Evolutionary conservation across 1,284 basidiomycete genomes (phyloP).

Genomic region (Fomitopsis pinicola): DNA sequence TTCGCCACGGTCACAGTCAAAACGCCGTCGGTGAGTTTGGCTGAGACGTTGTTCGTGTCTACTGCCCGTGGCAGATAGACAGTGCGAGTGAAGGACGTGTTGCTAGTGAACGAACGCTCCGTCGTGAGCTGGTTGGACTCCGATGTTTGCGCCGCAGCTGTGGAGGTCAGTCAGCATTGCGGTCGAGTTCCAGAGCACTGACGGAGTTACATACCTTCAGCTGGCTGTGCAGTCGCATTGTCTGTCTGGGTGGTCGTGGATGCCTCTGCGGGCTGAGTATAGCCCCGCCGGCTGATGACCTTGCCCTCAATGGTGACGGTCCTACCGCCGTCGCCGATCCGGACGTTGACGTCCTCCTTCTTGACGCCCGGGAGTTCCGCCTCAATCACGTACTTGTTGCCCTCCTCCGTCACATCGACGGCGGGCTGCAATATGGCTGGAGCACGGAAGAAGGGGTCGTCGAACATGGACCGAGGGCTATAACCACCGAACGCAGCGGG

Average conservation of each 20-base stretch:
- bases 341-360: slow-evolving; percentile 71
- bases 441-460: slow-evolving; percentile 47
- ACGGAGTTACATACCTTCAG: slow-evolving; percentile 24
- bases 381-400: slow-evolving; percentile 61
- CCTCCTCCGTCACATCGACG: slow-evolving; percentile 64
- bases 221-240: slow-evolving; percentile 18
- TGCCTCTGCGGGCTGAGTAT: background rate
- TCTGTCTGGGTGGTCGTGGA: background rate
- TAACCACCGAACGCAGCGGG: slow-evolving; percentile 26
- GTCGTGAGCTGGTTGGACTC: slow-evolving; percentile 44
- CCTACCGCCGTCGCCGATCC: slow-evolving; percentile 63
- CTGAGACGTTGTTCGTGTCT: slow-evolving; percentile 53
- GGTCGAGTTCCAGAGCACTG: background rate
- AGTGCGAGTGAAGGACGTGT: slow-evolving; percentile 58
- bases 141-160: slow-evolving; percentile 26
- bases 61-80: slow-evolving; percentile 66
- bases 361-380: slow-evolving; percentile 76
- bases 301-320: slow-evolving; percentile 72
- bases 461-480: slow-evolving; percentile 34
- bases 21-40: slow-evolving; percentile 66
- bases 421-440: slow-evolving; percentile 41
- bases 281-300: slow-evolving; percentile 31
- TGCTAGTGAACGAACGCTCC: slow-evolving; percentile 54
- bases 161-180: slow-evolving; percentile 5
- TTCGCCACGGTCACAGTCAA: slow-evolving; percentile 61